Conservation (phyloP, 164 flowering plant species). For the Umbellularia californica region DNA sequence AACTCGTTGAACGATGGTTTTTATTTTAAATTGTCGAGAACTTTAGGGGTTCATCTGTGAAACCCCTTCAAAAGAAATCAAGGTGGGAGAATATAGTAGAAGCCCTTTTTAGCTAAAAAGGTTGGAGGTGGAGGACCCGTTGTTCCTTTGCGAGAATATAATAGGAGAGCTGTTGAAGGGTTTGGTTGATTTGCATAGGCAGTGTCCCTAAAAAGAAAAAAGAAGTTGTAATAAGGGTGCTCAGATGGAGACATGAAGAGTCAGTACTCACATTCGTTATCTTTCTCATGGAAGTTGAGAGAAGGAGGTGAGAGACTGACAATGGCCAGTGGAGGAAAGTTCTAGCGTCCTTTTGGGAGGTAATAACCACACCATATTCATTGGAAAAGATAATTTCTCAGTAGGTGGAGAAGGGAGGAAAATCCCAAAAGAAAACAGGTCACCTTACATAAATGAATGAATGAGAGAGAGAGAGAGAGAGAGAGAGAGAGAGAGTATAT, state of each 20-base stretch:
- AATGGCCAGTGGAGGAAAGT: background rate
- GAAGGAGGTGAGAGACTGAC: background rate
- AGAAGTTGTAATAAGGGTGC: background rate
- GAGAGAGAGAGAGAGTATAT: no score
- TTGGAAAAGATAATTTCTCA: background rate
- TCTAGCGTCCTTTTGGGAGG: background rate
- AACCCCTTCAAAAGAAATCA: background rate
- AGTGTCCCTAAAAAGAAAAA: background rate
- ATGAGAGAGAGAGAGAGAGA: no score
- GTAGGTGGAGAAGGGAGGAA: no score
- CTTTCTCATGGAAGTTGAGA: background rate
- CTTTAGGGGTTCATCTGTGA: background rate
- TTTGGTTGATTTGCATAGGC: background rate
- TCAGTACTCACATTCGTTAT: no score
- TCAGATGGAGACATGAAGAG: background rate
- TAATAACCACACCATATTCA: background rate
- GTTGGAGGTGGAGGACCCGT: background rate
- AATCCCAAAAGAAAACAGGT: no score
- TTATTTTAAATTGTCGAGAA: background rate
- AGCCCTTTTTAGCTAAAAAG: background rate
- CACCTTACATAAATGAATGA: no score
- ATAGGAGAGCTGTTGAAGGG: background rate
- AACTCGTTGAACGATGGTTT: background rate
- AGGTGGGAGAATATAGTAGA: background rate
- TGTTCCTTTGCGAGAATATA: background rate